Percentiles rank a stretch among this genome's conserved stretches.
phyloP scores from a whole-genome alignment of 2,329 filamentous ascomycete genomes.

The Ceratocystis smalleyi region DNA sequence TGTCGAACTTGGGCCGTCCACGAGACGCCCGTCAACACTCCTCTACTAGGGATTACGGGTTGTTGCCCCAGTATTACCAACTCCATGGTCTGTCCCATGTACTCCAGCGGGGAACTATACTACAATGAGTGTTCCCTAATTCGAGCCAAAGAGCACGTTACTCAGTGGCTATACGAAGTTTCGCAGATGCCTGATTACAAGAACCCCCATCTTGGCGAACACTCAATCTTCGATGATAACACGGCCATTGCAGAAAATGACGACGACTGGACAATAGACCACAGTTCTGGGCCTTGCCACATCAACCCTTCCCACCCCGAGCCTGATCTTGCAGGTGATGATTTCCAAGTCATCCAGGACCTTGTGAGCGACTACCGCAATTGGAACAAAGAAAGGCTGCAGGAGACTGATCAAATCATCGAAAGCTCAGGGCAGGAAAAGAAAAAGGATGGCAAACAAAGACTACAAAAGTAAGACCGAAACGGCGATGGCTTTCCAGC shows the following conservation, averaged over 20 bases:
- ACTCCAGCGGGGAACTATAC: slow-evolving; percentile 47
- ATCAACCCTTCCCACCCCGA: background rate
- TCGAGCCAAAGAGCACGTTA: slow-evolving; percentile 34
- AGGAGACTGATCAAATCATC: background rate
- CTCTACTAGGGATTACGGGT: slow-evolving; percentile 37
- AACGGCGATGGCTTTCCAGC: background rate
- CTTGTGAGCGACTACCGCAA: background rate
- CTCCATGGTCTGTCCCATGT: slow-evolving; percentile 47
- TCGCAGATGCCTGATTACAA: slow-evolving; percentile 27
- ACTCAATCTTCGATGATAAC: background rate
- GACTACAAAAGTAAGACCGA: background rate
- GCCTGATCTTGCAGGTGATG: background rate
- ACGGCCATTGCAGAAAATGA: background rate
- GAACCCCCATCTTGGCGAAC: slow-evolving; percentile 26
- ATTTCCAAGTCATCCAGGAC: background rate
- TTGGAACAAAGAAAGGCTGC: background rate
- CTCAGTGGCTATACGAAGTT: slow-evolving; percentile 47
- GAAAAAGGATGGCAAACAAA: no score
- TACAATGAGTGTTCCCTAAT: slow-evolving; percentile 49
- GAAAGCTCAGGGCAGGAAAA: background rate
- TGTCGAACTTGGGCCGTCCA: slow-evolving; percentile 47
- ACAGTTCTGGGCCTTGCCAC: background rate
- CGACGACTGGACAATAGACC: slow-evolving; percentile 2
- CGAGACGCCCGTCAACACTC: slow-evolving; percentile 33
- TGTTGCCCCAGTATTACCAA: slow-evolving; percentile 26